Base-by-base conservation (phyloP, 179 eudicot species). In the Corrigiola litoralis region DNA sequence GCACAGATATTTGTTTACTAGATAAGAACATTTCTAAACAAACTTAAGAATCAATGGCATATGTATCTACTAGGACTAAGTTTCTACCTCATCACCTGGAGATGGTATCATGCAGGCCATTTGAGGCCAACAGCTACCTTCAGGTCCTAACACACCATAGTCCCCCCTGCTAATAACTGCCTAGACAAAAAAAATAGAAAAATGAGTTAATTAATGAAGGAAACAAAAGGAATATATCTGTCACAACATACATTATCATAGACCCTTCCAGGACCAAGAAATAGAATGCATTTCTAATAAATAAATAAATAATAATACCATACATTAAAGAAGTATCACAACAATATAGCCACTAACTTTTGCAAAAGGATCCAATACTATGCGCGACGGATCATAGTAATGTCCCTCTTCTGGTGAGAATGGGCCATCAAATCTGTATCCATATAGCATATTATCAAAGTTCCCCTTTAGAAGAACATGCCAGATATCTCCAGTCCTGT, bases 401-500 rank as follows among this genome's bases (percentile, higher is more conserved):
- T 83, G 91, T 51, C 97, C 97, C 62, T 85, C 89, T 64, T 81
- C 84, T 31, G 89, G 97, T 58, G 74, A 86, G 74, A 81, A 87
- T 51, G 76, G 78, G 36, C 99, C 99, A 56, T 84, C 87, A 68
- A 94, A 86, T 55, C 73, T 84, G 80, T 85, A 94, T 42, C 87
- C 90, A 67, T 94, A 94, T 18, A 84, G 78, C 94, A 87, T 77
- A 62, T 84, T 79, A 50, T 78, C 73, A 62, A 94, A 82, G 76
- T 90, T 77, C 65, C 99, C 99, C 70, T 76, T 83, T 63, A 94
- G 59, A 76, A 87, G 77, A 42, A 87, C 82, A 73, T 94, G 99
- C 99, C 99, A 94, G 21, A 87, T 66, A 76, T 87, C 88, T 75
- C 99, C 97, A 18, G 99, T 90, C 80, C 70, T 90, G 75, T 94